These are phyloP conservation scores for Nemania bipapillata DNA, from an alignment of 2,329 filamentous ascomycete genomes.

Conservation along the genomic window DNA sequence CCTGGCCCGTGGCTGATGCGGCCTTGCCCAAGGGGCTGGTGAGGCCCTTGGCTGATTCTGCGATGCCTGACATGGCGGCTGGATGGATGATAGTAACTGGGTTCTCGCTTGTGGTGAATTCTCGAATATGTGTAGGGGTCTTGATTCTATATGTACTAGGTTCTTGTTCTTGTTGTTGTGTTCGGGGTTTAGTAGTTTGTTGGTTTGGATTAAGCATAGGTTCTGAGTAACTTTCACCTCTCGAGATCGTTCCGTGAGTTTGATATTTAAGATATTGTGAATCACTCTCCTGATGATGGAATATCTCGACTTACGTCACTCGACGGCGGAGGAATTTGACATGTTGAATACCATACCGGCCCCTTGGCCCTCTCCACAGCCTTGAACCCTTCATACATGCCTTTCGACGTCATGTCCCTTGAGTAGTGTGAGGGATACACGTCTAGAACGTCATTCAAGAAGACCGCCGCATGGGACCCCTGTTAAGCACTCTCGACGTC, in stretches of 20 bases:
- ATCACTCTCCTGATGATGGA: constrained; percentile 20
- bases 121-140: constrained; percentile 35
- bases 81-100: constrained; percentile 46
- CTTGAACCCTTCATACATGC: constrained; percentile 35
- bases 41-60: constrained; percentile 41
- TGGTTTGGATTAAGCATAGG: constrained; percentile 38
- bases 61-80: constrained; percentile 48
- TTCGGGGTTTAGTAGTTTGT: constrained; percentile 23
- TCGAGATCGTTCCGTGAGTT: constrained; percentile 34
- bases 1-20: constrained; percentile 49
- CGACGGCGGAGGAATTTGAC: background rate
- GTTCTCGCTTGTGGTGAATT: constrained; percentile 44
- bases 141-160: constrained; percentile 37
- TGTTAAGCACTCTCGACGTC: constrained; percentile 32
- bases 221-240: constrained; percentile 3
- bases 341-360: constrained; percentile 4
- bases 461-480: constrained; percentile 40
- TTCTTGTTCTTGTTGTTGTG: constrained; percentile 15
- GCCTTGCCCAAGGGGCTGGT: constrained; percentile 38
- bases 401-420: constrained; percentile 48
- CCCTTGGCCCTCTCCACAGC: constrained; percentile 23
- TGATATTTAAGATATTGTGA: constrained; percentile 32
- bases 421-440: constrained; percentile 21
- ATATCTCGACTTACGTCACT: constrained; percentile 47
- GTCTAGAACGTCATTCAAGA: constrained; percentile 46